Percentiles rank a stretch among this genome's conserved stretches.
Evolutionary conservation across 139 green algal species (phyloP).

Genomic region (Ettlia oleoabundans): DNA sequence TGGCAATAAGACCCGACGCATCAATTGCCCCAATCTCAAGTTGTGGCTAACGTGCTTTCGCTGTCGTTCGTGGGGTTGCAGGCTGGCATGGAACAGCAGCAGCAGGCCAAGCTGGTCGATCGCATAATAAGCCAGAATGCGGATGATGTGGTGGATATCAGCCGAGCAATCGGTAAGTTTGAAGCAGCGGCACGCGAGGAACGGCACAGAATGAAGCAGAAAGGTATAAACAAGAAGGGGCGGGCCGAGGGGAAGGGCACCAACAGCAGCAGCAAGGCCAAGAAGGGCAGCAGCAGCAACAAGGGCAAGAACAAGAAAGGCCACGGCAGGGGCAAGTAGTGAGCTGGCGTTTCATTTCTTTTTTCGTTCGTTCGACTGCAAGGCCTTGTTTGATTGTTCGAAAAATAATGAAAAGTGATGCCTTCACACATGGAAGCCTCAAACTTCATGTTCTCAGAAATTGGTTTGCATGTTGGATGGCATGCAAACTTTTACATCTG

Average conservation of each 20-base stretch:
- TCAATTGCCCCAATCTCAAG: too few species aligned
- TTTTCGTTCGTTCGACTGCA: too few species aligned
- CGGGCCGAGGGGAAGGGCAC: not conserved
- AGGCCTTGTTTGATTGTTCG: too few species aligned
- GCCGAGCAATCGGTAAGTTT: constrained; percentile 52
- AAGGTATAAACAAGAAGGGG: constrained; percentile 51
- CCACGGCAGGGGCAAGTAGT: constrained; percentile 7
- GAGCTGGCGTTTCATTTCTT: too few species aligned
- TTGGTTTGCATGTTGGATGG: too few species aligned
- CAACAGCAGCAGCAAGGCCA: not conserved
- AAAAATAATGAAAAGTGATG: too few species aligned
- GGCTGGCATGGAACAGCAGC: constrained; percentile 41
- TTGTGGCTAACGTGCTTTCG: not conserved
- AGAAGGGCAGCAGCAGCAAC: not conserved
- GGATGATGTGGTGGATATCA: constrained; percentile 80
- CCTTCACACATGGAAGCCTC: too few species aligned
- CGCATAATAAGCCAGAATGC: constrained; percentile 71
- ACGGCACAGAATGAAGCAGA: constrained; percentile 45
- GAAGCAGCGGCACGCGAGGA: constrained; percentile 62
- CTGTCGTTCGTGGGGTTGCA: not conserved
- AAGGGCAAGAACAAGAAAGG: constrained; percentile 26
- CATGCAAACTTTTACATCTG: too few species aligned
- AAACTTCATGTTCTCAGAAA: too few species aligned
- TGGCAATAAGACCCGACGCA: too few species aligned
- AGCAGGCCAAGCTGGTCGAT: constrained; percentile 64